These are phyloP conservation scores for Arthrinium puccinioides DNA, from an alignment of 2,329 filamentous ascomycete genomes.

Conservation along the genomic window DNA sequence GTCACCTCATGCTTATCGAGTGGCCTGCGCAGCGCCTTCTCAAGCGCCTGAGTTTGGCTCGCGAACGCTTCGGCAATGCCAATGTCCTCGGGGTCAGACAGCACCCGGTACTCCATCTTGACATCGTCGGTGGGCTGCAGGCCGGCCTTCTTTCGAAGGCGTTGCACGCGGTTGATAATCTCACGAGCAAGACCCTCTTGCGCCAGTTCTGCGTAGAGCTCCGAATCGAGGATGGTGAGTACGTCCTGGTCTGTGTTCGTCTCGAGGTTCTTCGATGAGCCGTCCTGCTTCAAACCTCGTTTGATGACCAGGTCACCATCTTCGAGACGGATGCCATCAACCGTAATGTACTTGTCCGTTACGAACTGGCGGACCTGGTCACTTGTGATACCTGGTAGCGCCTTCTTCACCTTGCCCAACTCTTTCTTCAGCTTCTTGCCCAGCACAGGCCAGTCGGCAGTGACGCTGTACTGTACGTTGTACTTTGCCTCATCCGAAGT, in stretches of 20 bases:
- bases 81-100: constrained; percentile 68
- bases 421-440: constrained; percentile 98
- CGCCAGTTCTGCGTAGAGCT: constrained; percentile 75
- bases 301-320: constrained; percentile 79
- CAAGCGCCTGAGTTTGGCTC: constrained; percentile 60
- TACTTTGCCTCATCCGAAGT: constrained; percentile 85
- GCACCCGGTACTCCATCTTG: constrained; percentile 83
- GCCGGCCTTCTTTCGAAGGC: constrained; percentile 87
- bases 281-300: constrained; percentile 68
- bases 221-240: constrained; percentile 80
- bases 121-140: constrained; percentile 89
- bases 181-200: constrained; percentile 86
- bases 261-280: constrained; percentile 67
- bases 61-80: constrained; percentile 65
- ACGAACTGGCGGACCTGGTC: constrained; percentile 77
- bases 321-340: constrained; percentile 79
- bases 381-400: constrained; percentile 69
- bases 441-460: constrained; percentile 86
- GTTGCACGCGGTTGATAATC: constrained; percentile 88
- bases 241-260: constrained; percentile 86
- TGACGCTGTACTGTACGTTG: constrained; percentile 84
- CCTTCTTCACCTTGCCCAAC: constrained; percentile 84
- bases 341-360: constrained; percentile 62
- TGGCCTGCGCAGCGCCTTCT: constrained; percentile 70
- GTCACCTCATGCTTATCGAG: constrained; percentile 62